Percentiles rank a stretch among this genome's conserved stretches.
These are phyloP conservation scores for Keithomyces neogunnii DNA, from an alignment of 2,329 filamentous ascomycete species.

Conservation along the genomic window DNA sequence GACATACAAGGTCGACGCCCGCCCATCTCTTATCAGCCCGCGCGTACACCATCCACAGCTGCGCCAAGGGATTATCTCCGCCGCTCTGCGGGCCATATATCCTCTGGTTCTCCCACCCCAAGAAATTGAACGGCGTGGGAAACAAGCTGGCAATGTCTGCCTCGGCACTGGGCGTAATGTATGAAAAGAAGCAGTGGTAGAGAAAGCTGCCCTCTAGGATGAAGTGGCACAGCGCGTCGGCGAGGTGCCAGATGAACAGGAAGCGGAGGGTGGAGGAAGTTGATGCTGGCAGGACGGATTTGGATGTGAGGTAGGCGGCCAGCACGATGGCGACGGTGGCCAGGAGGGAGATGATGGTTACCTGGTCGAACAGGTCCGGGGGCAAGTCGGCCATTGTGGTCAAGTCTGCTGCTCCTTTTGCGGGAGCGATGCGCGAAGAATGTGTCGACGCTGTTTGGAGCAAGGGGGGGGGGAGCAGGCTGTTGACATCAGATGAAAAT, in stretches of 20 bases:
- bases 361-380: constrained; percentile 50
- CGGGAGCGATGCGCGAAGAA: not conserved
- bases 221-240: constrained; percentile 87
- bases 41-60: constrained; percentile 63
- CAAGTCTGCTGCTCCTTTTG: not conserved
- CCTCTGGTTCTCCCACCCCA: constrained; percentile 35
- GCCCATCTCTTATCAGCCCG: constrained; percentile 56
- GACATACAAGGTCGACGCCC: constrained; percentile 47
- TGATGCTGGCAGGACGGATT: constrained; percentile 35
- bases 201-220: constrained; percentile 86
- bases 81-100: constrained; percentile 51
- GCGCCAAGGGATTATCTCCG: constrained; percentile 44
- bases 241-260: constrained; percentile 91
- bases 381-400: constrained; percentile 26
- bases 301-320: constrained; percentile 41
- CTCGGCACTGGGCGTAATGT: constrained; percentile 21
- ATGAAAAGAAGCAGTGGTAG: constrained; percentile 83
- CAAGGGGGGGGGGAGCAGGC: not conserved
- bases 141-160: constrained; percentile 25
- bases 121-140: constrained; percentile 42
- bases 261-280: constrained; percentile 54
- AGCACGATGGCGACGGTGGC: constrained; percentile 44
- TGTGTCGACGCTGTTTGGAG: not conserved
- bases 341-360: constrained; percentile 50
- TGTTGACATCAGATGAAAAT: too few relatives aligned